Percentiles rank a stretch among this genome's conserved stretches.
phyloP scores from a whole-genome alignment of 2,329 filamentous ascomycete genomes.

The Penicillium expansum region DNA sequence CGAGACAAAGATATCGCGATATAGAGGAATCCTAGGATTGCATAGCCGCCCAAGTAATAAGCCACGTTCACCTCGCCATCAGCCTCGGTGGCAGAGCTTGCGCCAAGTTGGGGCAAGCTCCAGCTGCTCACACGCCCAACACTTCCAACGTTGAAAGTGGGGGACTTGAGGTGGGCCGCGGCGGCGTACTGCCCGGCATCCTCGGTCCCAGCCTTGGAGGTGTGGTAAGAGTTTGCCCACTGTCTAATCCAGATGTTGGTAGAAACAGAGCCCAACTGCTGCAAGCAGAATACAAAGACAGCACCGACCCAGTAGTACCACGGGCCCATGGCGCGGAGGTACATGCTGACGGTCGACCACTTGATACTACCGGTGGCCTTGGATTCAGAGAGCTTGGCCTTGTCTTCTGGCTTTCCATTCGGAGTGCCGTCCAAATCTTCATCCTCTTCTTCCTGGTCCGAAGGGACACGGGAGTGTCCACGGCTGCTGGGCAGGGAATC shows the following conservation, averaged over 20 bases:
- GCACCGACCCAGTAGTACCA: constrained; percentile 93
- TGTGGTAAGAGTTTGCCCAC: constrained; percentile 87
- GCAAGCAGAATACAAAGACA: constrained; percentile 69
- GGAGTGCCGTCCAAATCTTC: constrained; percentile 46
- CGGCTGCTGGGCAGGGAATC: constrained; percentile 68
- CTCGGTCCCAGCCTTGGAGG: constrained; percentile 37
- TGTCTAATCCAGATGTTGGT: constrained; percentile 93
- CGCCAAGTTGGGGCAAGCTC: constrained; percentile 29
- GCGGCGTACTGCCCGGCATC: constrained; percentile 44
- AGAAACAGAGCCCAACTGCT: constrained; percentile 81
- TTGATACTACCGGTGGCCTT: constrained; percentile 88
- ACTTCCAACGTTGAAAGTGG: constrained; percentile 38
- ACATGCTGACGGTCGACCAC: constrained; percentile 79
- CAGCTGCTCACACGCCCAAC: constrained; percentile 36
- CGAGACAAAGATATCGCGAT: constrained; percentile 77
- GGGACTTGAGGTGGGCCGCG: constrained; percentile 35
- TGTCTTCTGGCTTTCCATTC: constrained; percentile 48
- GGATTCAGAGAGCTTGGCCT: constrained; percentile 61
- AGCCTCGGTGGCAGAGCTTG: constrained; percentile 14
- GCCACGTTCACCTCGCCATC: constrained; percentile 65
- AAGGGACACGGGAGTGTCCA: constrained; percentile 73
- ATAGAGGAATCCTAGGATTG: constrained; percentile 71
- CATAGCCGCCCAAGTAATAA: constrained; percentile 84
- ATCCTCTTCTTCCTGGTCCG: constrained; percentile 61
- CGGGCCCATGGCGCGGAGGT: constrained; percentile 85